Evolutionary conservation across 345 rosid species (phyloP), one percentile per base, ranked within the genome.

Genomic region (Fremontodendron californicum): DNA sequence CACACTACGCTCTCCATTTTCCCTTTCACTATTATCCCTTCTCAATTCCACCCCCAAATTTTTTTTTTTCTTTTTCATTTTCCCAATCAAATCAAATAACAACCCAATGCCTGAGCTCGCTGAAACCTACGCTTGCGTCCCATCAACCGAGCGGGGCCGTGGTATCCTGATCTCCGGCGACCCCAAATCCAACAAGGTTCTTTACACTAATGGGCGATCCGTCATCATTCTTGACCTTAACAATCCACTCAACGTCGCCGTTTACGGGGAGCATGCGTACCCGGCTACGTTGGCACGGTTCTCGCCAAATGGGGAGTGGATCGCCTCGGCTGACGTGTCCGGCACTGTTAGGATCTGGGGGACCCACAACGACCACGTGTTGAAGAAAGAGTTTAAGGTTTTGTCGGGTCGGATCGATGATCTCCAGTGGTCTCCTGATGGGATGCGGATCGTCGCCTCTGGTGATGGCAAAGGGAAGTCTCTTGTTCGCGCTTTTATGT

Each of bases 241-340:
- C 80, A 88, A 92, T 58, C 98, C 98, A 0, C 87, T 93, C 18
- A 89, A 87, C 65, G 94, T 92, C 65, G 81, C 96, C 55, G 89
- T 93, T 83, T 96, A 96, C 65, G 96, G 91, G 4, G 99, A 96
- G 51, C 99, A 96, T 71, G 97, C 90, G 11, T 92, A 96, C 79
- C 97, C 93, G 62, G 98, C 93, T 74, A 96, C 98, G 33, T 94
- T 93, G 71, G 98, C 98, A 48, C 86, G 99, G 9, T 96, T 83
- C 87, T 96, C 99, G 3, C 99, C 99, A n/a, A 93, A 93, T 71
- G 99, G 99, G 0, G 99, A 95, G 89, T 95, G 99, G 99, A 83
- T 95, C 84, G 99, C 99, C 66, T 96, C 99, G 2, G 99, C 93
- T 9, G 99, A 96, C 61, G 90, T 80, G 5, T 91, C 97, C 11